phyloP scores from a whole-genome alignment of 441 rosid genomes.

The Gossypium armourianum region DNA sequence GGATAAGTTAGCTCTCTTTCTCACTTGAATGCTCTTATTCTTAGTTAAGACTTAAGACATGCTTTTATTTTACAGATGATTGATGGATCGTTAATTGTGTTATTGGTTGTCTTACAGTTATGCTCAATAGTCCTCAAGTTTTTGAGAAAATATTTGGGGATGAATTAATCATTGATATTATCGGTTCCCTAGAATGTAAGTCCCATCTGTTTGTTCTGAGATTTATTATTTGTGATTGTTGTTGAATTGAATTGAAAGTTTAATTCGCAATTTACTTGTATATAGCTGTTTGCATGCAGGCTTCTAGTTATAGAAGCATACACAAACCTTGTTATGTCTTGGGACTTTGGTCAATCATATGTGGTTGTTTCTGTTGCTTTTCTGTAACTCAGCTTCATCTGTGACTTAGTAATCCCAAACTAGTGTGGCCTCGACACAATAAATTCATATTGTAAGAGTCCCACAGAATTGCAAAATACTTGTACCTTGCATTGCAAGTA shows the following conservation, averaged over 20 bases:
- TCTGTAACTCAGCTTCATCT: background rate
- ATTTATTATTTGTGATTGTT: background rate
- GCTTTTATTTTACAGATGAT: constrained; percentile 13
- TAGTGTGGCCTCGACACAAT: background rate
- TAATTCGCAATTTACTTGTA: constrained; percentile 1
- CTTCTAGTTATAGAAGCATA: background rate
- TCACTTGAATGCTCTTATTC: background rate
- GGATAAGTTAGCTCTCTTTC: constrained; percentile 57
- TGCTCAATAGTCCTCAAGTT: constrained; percentile 81
- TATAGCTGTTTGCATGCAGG: background rate
- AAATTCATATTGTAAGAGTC: background rate
- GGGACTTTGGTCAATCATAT: background rate
- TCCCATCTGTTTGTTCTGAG: constrained; percentile 11
- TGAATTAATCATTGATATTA: constrained; percentile 84
- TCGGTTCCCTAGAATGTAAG: constrained; percentile 97
- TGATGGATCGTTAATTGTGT: constrained; percentile 17
- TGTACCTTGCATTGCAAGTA: background rate
- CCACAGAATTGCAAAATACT: background rate
- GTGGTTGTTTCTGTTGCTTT: background rate
- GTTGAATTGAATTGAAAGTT: background rate
- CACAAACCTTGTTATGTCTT: background rate
- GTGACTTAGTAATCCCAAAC: background rate
- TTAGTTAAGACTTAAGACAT: background rate
- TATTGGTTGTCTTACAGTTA: constrained; percentile 42
- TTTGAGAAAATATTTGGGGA: constrained; percentile 85